Conservation (phyloP, 345 rosid genomes). For the Ceriops decandra region DNA sequence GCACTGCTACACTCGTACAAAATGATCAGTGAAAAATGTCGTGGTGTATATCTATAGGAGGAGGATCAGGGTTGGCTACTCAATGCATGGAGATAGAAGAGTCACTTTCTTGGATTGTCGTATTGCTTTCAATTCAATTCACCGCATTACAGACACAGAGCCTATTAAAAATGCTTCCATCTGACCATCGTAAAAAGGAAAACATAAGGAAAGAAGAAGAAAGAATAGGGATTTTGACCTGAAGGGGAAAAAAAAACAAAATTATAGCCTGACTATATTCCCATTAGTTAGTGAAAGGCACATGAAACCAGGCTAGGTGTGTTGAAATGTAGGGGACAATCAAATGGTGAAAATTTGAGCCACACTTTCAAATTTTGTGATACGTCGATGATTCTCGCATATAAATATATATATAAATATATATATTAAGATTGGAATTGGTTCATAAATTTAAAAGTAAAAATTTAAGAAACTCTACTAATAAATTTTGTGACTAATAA, state of each 20-base stretch:
- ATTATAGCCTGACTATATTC: slow-evolving; percentile 7
- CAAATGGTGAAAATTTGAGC: slow-evolving; percentile 13
- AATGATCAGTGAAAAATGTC: too few species aligned
- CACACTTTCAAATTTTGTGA: slow-evolving; percentile 1
- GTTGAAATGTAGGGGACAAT: slow-evolving; percentile 16
- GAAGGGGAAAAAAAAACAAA: neutral
- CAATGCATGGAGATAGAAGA: too few species aligned
- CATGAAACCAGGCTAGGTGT: slow-evolving; percentile 26
- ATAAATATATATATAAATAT: too few species aligned
- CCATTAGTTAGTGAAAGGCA: slow-evolving; percentile 16
- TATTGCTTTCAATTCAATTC: too few species aligned
- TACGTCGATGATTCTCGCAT: neutral
- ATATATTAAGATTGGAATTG: too few species aligned
- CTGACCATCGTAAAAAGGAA: neutral
- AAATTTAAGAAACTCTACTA: neutral
- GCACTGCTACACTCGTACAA: too few species aligned
- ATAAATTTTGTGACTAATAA: neutral
- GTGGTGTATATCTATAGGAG: too few species aligned
- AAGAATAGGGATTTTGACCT: neutral
- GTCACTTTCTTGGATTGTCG: too few species aligned
- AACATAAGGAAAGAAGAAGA: neutral
- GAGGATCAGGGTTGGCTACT: too few species aligned
- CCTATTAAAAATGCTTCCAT: too few species aligned
- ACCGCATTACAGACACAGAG: too few species aligned
- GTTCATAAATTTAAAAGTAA: too few species aligned